Conservation (phyloP, 2,329 filamentous ascomycete genomes). For the Fusarium sublunatum region DNA sequence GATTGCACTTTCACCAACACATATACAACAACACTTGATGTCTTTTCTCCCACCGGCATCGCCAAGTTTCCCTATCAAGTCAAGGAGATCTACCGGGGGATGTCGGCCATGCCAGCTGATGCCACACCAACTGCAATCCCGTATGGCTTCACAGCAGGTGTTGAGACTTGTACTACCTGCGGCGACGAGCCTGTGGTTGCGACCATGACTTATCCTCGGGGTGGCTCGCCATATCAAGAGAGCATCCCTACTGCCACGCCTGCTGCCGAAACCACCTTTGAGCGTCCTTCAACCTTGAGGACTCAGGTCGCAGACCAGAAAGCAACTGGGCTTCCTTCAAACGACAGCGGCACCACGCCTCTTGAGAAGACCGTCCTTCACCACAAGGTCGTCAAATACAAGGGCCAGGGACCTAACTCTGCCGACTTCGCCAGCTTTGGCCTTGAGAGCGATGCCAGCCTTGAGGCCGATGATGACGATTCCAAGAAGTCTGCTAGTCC, state of each 20-base stretch:
- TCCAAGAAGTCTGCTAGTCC: not conserved
- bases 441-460: slow-evolving; percentile 5
- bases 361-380: slow-evolving; percentile 33
- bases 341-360: not conserved
- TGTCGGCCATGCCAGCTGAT: slow-evolving; percentile 38
- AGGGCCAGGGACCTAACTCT: not conserved
- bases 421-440: slow-evolving; percentile 22
- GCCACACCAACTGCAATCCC: slow-evolving; percentile 34
- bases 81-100: slow-evolving; percentile 45
- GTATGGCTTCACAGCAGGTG: slow-evolving; percentile 39
- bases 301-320: slow-evolving; percentile 24
- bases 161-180: slow-evolving; percentile 38
- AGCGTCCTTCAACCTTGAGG: slow-evolving; percentile 30
- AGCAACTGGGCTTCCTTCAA: slow-evolving; percentile 21
- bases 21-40: slow-evolving; percentile 42
- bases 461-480: not conserved
- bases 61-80: slow-evolving; percentile 35
- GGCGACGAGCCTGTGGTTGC: slow-evolving; percentile 38
- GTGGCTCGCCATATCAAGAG: slow-evolving; percentile 37
- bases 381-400: slow-evolving; percentile 26
- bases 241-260: slow-evolving; percentile 21
- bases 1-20: slow-evolving; percentile 41
- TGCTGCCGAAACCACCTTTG: slow-evolving; percentile 5
- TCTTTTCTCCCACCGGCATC: slow-evolving; percentile 38
- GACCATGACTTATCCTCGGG: slow-evolving; percentile 45